Conservation (phyloP, 2,329 filamentous ascomycete genomes). For the Scortechinia acanthostroma region DNA sequence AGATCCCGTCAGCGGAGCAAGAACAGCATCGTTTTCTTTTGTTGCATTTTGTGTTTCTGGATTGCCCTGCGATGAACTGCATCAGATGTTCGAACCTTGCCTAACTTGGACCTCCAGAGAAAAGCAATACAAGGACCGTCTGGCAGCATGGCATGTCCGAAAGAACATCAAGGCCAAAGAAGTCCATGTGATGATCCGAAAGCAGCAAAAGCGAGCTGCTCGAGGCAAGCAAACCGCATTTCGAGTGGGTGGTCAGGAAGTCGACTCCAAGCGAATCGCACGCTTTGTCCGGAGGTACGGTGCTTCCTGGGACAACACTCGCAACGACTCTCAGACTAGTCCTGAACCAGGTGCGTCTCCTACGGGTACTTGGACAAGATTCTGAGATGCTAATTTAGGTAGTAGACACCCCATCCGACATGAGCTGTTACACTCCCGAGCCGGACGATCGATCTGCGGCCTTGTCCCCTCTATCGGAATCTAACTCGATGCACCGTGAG, state of each 20-base stretch:
- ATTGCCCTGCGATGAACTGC: neutral
- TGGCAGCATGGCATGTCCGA: conserved; percentile 22
- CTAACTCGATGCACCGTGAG: neutral
- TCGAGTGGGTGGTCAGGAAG: conserved; percentile 19
- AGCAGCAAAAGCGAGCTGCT: conserved; percentile 23
- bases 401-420: conserved; percentile 22
- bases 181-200: conserved; percentile 23
- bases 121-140: conserved; percentile 26
- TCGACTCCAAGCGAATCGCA: conserved; percentile 20
- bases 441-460: neutral
- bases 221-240: conserved; percentile 24
- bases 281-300: conserved; percentile 21
- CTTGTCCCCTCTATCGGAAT: neutral
- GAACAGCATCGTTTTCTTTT: neutral
- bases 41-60: neutral
- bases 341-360: conserved; percentile 17
- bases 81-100: conserved; percentile 3
- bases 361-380: neutral
- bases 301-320: conserved; percentile 13
- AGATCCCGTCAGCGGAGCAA: too few relatives aligned
- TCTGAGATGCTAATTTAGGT: conserved; percentile 1
- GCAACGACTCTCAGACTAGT: conserved; percentile 10
- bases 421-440: conserved; percentile 17
- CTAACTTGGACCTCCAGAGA: conserved; percentile 15
- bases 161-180: conserved; percentile 26